Percentiles rank a stretch among this genome's conserved stretches.
Conservation (phyloP, 2,329 filamentous ascomycete species). For the Chrysoporthe cubensis region DNA sequence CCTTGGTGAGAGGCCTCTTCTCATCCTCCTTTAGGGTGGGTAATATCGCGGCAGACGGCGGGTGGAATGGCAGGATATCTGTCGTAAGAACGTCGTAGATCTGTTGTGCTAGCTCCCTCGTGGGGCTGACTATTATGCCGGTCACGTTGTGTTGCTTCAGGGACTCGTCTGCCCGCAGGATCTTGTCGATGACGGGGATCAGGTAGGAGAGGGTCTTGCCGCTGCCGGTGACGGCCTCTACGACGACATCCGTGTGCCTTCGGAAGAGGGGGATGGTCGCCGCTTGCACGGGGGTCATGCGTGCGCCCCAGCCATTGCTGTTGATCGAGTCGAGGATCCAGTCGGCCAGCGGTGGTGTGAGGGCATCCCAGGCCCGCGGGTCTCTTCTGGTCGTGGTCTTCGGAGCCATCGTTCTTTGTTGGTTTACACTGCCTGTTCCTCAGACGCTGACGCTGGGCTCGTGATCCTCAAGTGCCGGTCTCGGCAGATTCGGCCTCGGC, state of each 20-base stretch:
- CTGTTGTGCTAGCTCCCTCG: slow-evolving; percentile 87
- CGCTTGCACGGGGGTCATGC: slow-evolving; percentile 94
- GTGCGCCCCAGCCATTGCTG: slow-evolving; percentile 73
- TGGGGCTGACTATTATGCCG: slow-evolving; percentile 91
- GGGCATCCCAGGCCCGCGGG: slow-evolving; percentile 65
- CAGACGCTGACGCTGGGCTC: neutral
- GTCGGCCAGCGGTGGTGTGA: slow-evolving; percentile 72
- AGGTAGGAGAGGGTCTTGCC: slow-evolving; percentile 86
- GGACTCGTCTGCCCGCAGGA: slow-evolving; percentile 79
- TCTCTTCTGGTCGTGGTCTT: slow-evolving; percentile 46
- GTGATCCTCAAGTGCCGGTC: no score
- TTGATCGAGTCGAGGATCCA: slow-evolving; percentile 83
- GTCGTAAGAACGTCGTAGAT: slow-evolving; percentile 81
- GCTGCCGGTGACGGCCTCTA: slow-evolving; percentile 88
- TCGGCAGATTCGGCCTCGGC: neutral
- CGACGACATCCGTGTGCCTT: slow-evolving; percentile 88
- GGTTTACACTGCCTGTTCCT: neutral
- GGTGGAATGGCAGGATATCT: slow-evolving; percentile 77
- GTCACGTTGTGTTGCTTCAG: slow-evolving; percentile 89
- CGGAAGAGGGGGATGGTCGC: slow-evolving; percentile 88
- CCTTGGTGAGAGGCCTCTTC: slow-evolving; percentile 46
- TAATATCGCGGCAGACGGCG: slow-evolving; percentile 71
- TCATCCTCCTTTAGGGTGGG: slow-evolving; percentile 58
- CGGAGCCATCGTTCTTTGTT: slow-evolving; percentile 36
- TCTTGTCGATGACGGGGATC: slow-evolving; percentile 80